Evolutionary conservation across 768 basidiomycete species (phyloP), one percentile per base, ranked within the genome.

Genomic region (Leccinum obscurum): DNA sequence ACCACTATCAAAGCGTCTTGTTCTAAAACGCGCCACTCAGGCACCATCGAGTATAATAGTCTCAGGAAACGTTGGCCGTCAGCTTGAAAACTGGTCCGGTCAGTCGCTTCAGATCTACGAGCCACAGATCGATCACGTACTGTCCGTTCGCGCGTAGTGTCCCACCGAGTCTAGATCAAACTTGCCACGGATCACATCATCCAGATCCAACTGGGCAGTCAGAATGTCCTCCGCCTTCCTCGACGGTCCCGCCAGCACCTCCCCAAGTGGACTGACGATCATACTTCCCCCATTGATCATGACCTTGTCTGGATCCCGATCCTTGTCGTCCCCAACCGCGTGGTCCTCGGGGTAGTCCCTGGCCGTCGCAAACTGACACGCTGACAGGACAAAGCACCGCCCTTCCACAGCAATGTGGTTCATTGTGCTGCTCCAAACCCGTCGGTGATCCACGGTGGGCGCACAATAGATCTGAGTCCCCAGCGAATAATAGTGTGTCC

Each of bases 371-470:
- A 79, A 87, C 65, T 87, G 84, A 56, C 83, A 86, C 4, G 85
- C 85, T 14, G 83, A 80, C 26, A 89, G 75, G 54, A 89, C 88
- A 70, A 87, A 87, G 72, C 85, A 87, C 26, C 88, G 80, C 10
- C 88, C 88, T 68, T 89, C 87, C 37, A 85, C 72, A 1, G 87
- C 86, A 53, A 89, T 85, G 64, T 86, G 86, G 26, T 73, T 66
- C 84, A 88, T 86, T 1, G 83, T 81, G 58, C 75, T 72, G 62
- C 77, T 77, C 88, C 87, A 89, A 9, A 68, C 75, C 2, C 80
- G 78, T 3, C 87, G 77, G 5, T 79, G 76, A 62, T 88, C 87
- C 22, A 87, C 86, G 1, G 87, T 88, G 1, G 87, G 86, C 0
- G 84, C 87, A 66, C 85, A 86, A 68, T 86, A 85, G 14, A 88